phyloP scores from a whole-genome alignment of 345 rosid genomes.

The Rhodamnia argentea region DNA sequence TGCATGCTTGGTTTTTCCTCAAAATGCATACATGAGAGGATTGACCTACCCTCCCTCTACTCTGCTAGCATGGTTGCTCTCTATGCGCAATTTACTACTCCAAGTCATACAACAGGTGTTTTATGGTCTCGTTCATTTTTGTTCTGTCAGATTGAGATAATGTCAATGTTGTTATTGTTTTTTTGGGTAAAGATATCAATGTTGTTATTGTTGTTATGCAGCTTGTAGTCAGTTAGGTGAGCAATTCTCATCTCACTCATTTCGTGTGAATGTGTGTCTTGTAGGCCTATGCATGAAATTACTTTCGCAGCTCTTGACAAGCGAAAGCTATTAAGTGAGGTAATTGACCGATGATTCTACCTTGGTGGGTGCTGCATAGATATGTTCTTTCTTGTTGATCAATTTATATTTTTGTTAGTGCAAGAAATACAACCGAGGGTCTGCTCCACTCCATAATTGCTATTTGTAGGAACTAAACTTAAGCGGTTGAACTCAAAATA shows the following conservation, averaged over 20 bases:
- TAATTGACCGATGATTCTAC: slow-evolving; percentile 12
- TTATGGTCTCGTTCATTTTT: background rate
- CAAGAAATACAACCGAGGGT: background rate
- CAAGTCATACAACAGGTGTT: background rate
- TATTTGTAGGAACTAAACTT: background rate
- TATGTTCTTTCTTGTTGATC: background rate
- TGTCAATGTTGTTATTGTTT: background rate
- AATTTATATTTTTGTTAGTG: background rate
- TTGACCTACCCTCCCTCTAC: background rate
- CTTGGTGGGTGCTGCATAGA: background rate
- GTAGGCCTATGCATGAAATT: slow-evolving; percentile 92
- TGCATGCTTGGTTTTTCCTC: background rate
- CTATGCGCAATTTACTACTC: background rate
- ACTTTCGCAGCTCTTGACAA: slow-evolving; percentile 93
- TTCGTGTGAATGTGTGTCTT: slow-evolving; percentile 5
- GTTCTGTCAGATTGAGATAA: background rate
- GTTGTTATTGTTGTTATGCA: background rate
- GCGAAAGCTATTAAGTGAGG: slow-evolving; percentile 94
- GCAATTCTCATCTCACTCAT: background rate
- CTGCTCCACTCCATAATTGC: background rate
- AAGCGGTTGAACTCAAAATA: background rate
- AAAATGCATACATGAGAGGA: background rate
- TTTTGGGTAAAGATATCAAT: too few relatives aligned
- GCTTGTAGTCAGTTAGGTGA: background rate
- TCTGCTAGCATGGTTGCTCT: background rate